Base-by-base conservation (phyloP, 345 rosid species). In the Cardamine chenopodiifolia region DNA sequence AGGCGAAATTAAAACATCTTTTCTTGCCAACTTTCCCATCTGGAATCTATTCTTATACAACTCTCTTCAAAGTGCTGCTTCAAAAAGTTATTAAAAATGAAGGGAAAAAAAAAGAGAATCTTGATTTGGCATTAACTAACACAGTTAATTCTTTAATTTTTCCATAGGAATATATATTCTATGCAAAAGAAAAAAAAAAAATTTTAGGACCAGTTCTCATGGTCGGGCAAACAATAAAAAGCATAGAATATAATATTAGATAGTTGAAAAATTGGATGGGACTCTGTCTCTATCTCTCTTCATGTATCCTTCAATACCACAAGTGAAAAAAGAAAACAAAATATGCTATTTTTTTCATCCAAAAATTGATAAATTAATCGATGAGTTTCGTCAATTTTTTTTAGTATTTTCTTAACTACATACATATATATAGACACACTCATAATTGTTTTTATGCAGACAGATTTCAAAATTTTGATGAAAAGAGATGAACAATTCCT, bases 41-140 rank as follows among this genome's bases (percentile, higher is more conserved):
- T 67, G 53, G 81, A 73, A 78, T 73, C 74, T 78, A 72, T 73
- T 73, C 81, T 78, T 60, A 73, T 69, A 73, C 74, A 72, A 61
- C 74, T 67, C 77, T 67, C 69, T 72, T 59, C 50, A 45, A 25
- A 32, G 60, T 62, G 55, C 44, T 70, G n/a, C 15, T 65, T 71
- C 49, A 68, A 37, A 65, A 66, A 22, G 35, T 15, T 8, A n/a
- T 56, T 20, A 17, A 44, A 34, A 34, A 13, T 39, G 6, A 6
- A 17, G 40, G 34, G 0, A 39, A 14, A 54, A 57, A 11, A 34
- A 48, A 6, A n/a, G 17, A 26, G 76, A 77, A 70, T 70, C 76
- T 77, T 71, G 40, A 77, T 63, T 63, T 70, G 34, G 66, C 66
- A 70, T 63, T 70, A 55, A 23, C 66, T 35, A 42, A 54, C 66